These are phyloP conservation scores for Phymatotrichopsis omnivora DNA, from an alignment of 2,329 filamentous ascomycete species.

Conservation along the genomic window DNA sequence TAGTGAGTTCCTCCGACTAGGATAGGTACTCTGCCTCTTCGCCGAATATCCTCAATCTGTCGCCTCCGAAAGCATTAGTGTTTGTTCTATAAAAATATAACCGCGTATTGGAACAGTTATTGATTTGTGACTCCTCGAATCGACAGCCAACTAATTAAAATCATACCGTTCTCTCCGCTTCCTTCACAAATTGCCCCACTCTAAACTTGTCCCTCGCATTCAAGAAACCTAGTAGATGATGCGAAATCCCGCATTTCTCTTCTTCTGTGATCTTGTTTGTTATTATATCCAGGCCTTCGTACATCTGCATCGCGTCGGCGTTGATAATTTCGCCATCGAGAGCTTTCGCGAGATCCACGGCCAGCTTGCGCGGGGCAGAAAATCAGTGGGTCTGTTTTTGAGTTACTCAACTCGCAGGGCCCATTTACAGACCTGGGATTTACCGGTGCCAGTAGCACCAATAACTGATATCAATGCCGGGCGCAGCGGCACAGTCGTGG, in stretches of 20 bases:
- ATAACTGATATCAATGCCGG: constrained; percentile 66
- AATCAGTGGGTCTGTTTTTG: neutral
- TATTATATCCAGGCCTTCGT: constrained; percentile 80
- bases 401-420: neutral
- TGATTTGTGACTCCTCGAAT: too few relatives aligned
- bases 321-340: constrained; percentile 95
- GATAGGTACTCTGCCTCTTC: constrained; percentile 71
- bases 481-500: neutral
- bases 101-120: neutral
- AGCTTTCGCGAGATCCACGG: constrained; percentile 70
- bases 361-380: constrained; percentile 49
- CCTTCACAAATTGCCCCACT: constrained; percentile 50
- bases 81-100: constrained; percentile 11
- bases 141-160: too few relatives aligned
- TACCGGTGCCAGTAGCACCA: constrained; percentile 86
- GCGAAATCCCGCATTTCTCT: constrained; percentile 70
- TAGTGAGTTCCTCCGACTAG: constrained; percentile 93
- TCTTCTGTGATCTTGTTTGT: constrained; percentile 78
- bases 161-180: constrained; percentile 18
- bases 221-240: constrained; percentile 78
- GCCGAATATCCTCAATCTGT: constrained; percentile 63
- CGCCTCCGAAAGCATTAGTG: constrained; percentile 14
- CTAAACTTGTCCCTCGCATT: constrained; percentile 71
- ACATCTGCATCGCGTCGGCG: constrained; percentile 96
- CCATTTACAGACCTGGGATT: constrained; percentile 67